Base-by-base conservation (phyloP, 768 basidiomycete species). In the Hypsizygus marmoreus region DNA sequence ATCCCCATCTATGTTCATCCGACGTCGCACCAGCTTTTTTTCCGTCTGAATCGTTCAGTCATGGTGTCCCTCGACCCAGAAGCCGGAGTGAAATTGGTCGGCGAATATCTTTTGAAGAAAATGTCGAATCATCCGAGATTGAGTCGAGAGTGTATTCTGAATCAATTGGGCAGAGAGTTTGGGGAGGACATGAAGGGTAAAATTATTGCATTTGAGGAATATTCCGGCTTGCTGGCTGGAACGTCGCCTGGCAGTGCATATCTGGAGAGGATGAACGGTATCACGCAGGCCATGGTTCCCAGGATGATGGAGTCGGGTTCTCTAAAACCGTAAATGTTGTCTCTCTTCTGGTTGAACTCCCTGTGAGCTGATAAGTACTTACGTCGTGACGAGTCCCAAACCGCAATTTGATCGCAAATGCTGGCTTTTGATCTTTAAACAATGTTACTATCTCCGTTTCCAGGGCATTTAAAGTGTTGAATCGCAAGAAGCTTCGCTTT, bases 71-170 rank as follows among this genome's bases (percentile, higher is more conserved):
- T 13, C 14, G 8, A 22, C 2, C 22, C 29, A 13, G 35, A 37
- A 37, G 28, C 10, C 7, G 49, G 52, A n/a, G 6, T 49, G 13
- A 31, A 40, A 38, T 19, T 38, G 2, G 4, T 58, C 12, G 43
- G 38, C 13, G 52, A 58, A 32, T 54, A 54, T 39, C 14, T 58
- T 14, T 40, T 58, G n/a, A 49, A 56, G 47, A 23, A 19, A n/a
- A 54, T 54, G 57, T 38, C 33, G 11, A 20, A 43, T 10, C 24
- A 39, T 23, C 57, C 55, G 22, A 49, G 57, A 6, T 45, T 56
- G 45, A 58, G 55, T 42, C 38, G 44, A 22, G 41, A 49, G 33
- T 31, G 28, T 22, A 57, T 54, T 48, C 14, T 49, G 37, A 28
- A 23, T 17, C 54, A 55, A 47, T 37, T 55, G 24, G 30, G n/a